Evolutionary conservation across 352 stramenopile genomes (phyloP).

Genomic region (Phytopythium cucurbitacearum): DNA sequence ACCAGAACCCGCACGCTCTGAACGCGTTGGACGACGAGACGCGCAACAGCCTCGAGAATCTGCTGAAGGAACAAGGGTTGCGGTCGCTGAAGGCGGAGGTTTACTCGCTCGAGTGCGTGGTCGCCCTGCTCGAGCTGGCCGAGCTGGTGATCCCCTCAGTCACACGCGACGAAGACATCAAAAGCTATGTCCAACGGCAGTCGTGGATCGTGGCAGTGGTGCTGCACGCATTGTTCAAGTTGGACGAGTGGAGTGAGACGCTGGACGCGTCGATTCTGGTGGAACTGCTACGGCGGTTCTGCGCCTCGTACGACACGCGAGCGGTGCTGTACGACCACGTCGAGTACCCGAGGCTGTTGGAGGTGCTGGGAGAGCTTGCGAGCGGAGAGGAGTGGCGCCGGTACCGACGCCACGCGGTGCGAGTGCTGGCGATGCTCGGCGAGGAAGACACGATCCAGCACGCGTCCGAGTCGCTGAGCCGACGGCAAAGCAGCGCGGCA

Average conservation of each 20-base stretch:
- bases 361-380: constrained; percentile 29
- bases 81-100: constrained; percentile 29
- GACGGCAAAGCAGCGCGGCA: not conserved
- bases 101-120: constrained; percentile 55
- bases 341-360: constrained; percentile 36
- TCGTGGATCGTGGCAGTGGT: constrained; percentile 48
- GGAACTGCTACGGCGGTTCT: constrained; percentile 37
- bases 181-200: constrained; percentile 4
- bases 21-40: constrained; percentile 8
- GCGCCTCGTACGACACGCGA: constrained; percentile 25
- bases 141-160: constrained; percentile 7
- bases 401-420: constrained; percentile 31
- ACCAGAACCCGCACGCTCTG: constrained; percentile 21
- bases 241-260: constrained; percentile 27
- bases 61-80: constrained; percentile 28
- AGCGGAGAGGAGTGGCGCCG: constrained; percentile 26
- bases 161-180: constrained; percentile 2
- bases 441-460: constrained; percentile 35
- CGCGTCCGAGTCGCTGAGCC: not conserved
- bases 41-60: constrained; percentile 15
- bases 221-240: constrained; percentile 40
- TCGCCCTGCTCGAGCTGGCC: constrained; percentile 43
- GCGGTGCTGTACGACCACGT: constrained; percentile 36
- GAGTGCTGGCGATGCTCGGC: constrained; percentile 43
- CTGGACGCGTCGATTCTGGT: constrained; percentile 44